Evolutionary conservation across 495 filamentous ascomycete genomes (phyloP).

Genomic region (Xylaria castorea): DNA sequence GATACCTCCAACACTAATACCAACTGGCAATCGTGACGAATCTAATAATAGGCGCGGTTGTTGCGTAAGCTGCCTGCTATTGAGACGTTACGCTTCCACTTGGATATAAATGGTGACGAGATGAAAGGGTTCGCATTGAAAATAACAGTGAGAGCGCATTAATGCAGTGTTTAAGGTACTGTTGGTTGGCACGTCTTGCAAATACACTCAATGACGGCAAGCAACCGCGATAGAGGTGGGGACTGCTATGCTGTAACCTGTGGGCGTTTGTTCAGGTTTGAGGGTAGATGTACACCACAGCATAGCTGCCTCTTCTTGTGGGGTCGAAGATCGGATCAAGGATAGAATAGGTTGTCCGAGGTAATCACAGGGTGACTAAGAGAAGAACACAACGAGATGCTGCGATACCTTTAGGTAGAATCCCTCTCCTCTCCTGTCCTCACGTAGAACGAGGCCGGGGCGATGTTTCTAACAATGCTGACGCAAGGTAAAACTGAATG

Average conservation of each 20-base stretch:
- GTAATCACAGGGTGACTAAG: background rate
- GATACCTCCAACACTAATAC: background rate
- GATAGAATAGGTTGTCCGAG: background rate
- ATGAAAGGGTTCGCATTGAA: background rate
- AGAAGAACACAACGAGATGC: background rate
- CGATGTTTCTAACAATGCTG: background rate
- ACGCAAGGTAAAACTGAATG: background rate
- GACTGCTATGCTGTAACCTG: background rate
- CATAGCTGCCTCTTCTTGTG: background rate
- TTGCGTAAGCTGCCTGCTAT: background rate
- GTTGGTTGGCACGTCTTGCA: background rate
- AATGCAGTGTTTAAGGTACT: background rate
- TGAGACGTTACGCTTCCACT: slow-evolving; percentile 16
- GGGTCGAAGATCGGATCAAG: slow-evolving; percentile 1
- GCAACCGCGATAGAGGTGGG: background rate
- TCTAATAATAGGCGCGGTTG: slow-evolving; percentile 18
- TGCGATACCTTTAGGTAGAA: background rate
- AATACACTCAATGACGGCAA: background rate
- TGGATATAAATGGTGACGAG: background rate
- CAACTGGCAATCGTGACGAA: background rate
- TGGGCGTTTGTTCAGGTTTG: background rate
- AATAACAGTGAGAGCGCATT: background rate
- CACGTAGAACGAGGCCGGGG: background rate
- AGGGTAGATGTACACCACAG: background rate
- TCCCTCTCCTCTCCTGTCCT: background rate